Base-by-base conservation (phyloP, 140 eudicot genomes). In the Cichorium intybus region DNA sequence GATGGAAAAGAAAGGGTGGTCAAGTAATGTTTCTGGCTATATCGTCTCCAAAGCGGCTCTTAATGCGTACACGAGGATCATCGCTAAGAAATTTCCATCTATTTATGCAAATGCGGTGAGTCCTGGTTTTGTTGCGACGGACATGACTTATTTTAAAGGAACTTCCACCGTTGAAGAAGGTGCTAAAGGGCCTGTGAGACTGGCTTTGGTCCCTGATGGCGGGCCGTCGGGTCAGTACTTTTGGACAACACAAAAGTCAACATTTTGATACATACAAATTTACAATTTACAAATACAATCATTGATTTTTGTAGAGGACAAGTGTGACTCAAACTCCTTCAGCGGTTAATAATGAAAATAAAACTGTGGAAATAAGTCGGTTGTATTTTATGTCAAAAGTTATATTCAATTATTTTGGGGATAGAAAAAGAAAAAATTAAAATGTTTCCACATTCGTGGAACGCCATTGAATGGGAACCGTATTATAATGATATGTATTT, bases 11-110 rank as follows among this genome's bases (percentile, higher is more conserved):
- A 68, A 68, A 49, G 80, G 80, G 27, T 75, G 80, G 80, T 24
- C 65, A 26, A 60, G 61, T 53, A 60, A 43, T 49, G 39, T 73
- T 50, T 75, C 80, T 21, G 80, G 75, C 7, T 75, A 75, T 60
- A 60, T 58, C 14, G 65, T 75, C 34, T 75, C 80, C 10, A 75
- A 68, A 41, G 80, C 75, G 1, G 64, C 75, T 66, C 68, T 65
- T 14, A 74, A 57, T 48, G 69, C 74, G 6, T 66, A 57, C 68
- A 35, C 79, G 6, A 67, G 80, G 70, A 28, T 75, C 18, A 4
- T 60, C 16, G 80, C 80, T 7, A 75, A 10, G 52, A 52, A 52
- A 28, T 75, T 24, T 60, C 75, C 80, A 1, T 24, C 51, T n/a
- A 50, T 67, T 24, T 52, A 24, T 15, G 70, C 68, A 41, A 75